These are phyloP conservation scores for Cordyceps javanica DNA, from an alignment of 2,329 filamentous ascomycete species.

Conservation along the genomic window DNA sequence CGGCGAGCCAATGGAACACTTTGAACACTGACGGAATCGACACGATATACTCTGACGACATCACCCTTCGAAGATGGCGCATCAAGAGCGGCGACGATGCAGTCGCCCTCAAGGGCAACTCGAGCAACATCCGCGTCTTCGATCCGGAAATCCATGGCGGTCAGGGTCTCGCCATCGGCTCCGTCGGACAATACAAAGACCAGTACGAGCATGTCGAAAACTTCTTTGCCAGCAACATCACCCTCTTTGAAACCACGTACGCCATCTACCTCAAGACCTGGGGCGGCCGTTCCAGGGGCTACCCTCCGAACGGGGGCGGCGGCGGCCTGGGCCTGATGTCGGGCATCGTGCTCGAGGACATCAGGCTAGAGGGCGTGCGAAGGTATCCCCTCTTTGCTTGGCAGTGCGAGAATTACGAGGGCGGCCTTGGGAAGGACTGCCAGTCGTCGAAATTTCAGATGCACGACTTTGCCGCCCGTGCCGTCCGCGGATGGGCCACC, in stretches of 20 bases:
- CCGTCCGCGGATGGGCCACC: slow-evolving; percentile 24
- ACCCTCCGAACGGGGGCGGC: slow-evolving; percentile 52
- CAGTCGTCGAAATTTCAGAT: slow-evolving; percentile 28
- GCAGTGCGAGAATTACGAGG: slow-evolving; percentile 31
- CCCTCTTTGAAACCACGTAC: slow-evolving; percentile 38
- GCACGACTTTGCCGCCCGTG: slow-evolving; percentile 22
- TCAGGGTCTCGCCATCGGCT: slow-evolving; percentile 49
- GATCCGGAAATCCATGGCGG: slow-evolving; percentile 44
- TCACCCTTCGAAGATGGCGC: slow-evolving; percentile 44
- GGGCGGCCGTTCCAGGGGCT: slow-evolving; percentile 44
- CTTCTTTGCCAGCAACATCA: slow-evolving; percentile 41
- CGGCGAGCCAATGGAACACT: slow-evolving; percentile 24
- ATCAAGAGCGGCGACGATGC: slow-evolving; percentile 48
- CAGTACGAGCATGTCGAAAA: slow-evolving; percentile 43
- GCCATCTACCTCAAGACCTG: slow-evolving; percentile 54
- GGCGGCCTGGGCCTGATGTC: slow-evolving; percentile 41
- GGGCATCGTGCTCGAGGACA: slow-evolving; percentile 27
- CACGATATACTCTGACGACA: slow-evolving; percentile 46
- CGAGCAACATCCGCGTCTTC: slow-evolving; percentile 45
- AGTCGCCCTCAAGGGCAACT: slow-evolving; percentile 50
- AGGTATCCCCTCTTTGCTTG: slow-evolving; percentile 27
- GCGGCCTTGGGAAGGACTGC: slow-evolving; percentile 28
- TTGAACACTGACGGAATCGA: slow-evolving; percentile 41
- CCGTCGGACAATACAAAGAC: slow-evolving; percentile 48
- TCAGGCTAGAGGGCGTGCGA: slow-evolving; percentile 22